These are phyloP conservation scores for Monosiga brevicollis DNA, from an alignment of 78 protist species.

Conservation along the genomic window DNA sequence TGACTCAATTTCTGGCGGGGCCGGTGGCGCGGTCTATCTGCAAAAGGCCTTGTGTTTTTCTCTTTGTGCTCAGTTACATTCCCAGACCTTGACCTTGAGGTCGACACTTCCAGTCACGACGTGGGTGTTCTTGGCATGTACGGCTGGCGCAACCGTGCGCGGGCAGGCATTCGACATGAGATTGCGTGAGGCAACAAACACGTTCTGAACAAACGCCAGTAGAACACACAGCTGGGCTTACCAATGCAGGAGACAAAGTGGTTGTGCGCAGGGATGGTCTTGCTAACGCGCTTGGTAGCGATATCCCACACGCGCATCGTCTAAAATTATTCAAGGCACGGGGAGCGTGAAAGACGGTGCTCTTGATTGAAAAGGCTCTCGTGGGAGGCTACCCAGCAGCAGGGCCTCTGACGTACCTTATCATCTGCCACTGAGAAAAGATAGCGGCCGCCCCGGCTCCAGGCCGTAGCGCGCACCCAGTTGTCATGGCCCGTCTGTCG, in stretches of 20 bases:
- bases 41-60: too few relatives aligned
- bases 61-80: conserved; percentile 24
- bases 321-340: too few relatives aligned
- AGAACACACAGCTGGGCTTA: not conserved
- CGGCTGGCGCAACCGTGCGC: too few relatives aligned
- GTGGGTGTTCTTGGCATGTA: not conserved
- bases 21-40: too few relatives aligned
- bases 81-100: conserved; percentile 27
- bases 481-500: conserved; percentile 43
- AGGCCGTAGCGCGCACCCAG: conserved; percentile 49
- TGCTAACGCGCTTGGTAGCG: not conserved
- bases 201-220: too few relatives aligned
- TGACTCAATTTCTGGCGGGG: too few relatives aligned
- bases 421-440: conserved; percentile 45
- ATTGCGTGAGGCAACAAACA: too few relatives aligned
- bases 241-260: conserved; percentile 17
- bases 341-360: not conserved
- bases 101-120: conserved; percentile 28
- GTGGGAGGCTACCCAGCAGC: not conserved
- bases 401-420: conserved; percentile 14
- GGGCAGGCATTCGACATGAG: too few relatives aligned
- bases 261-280: conserved; percentile 19
- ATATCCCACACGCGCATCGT: conserved; percentile 27
- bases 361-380: not conserved
- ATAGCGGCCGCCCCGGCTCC: conserved; percentile 40